Conservation (phyloP, 345 rosid genomes). For the Camelina hispida region DNA sequence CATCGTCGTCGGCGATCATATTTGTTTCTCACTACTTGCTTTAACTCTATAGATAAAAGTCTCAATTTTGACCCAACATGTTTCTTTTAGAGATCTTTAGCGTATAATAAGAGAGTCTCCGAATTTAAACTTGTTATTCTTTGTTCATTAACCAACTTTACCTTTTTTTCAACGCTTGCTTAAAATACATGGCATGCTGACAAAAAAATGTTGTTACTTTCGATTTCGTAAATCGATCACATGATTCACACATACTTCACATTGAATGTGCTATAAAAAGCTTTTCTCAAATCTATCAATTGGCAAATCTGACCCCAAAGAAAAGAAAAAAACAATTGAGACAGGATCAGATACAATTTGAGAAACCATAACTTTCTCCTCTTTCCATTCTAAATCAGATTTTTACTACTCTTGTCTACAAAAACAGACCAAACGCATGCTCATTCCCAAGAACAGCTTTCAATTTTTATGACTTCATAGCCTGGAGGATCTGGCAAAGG, state of each 20-base stretch:
- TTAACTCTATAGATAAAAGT: not conserved
- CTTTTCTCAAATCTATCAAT: not conserved
- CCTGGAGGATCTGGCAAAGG: constrained; percentile 28
- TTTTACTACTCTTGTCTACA: constrained; percentile 28
- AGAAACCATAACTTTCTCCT: constrained; percentile 9
- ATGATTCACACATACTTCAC: constrained; percentile 2
- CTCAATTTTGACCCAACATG: constrained; percentile 30
- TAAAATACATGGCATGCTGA: not conserved
- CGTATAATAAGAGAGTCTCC: not conserved
- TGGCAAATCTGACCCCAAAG: not conserved
- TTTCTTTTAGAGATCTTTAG: not conserved
- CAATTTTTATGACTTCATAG: constrained; percentile 16
- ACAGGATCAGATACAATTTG: too few species aligned
- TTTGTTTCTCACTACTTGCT: constrained; percentile 27
- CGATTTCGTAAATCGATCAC: constrained; percentile 12
- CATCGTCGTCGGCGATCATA: constrained; percentile 92
- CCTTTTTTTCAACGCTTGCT: constrained; percentile 8
- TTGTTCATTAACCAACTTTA: constrained; percentile 20
- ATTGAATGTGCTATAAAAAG: constrained; percentile 12
- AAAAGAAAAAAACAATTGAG: too few species aligned
- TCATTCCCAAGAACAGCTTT: constrained; percentile 8
- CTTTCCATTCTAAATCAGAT: constrained; percentile 20
- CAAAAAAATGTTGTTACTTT: not conserved
- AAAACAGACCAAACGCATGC: constrained; percentile 15
- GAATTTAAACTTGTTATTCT: not conserved